A percentile compares a stretch with the other conserved stretches of the same genome.
Conservation (phyloP, 352 stramenopile species). For the Thraustochytrium striatum region DNA sequence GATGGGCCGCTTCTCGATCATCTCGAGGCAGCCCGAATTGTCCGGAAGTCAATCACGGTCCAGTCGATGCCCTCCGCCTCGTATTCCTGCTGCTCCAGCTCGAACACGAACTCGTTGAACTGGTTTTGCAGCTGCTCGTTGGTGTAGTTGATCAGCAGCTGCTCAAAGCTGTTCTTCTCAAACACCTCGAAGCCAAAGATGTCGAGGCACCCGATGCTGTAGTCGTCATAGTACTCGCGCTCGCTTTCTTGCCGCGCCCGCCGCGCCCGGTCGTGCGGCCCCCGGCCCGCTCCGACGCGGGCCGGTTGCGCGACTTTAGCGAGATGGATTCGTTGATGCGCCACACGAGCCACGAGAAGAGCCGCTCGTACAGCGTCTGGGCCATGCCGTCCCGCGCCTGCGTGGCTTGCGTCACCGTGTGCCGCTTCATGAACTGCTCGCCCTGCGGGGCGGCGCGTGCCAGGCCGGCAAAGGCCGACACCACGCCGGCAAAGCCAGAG, state of each 20-base stretch:
- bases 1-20: slow-evolving; percentile 79
- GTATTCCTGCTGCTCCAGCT: slow-evolving; percentile 94
- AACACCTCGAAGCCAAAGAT: slow-evolving; percentile 96
- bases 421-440: slow-evolving; percentile 49
- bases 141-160: slow-evolving; percentile 92
- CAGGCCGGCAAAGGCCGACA: not conserved
- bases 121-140: slow-evolving; percentile 88
- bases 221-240: slow-evolving; percentile 60
- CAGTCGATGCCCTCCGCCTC: slow-evolving; percentile 91
- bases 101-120: slow-evolving; percentile 91
- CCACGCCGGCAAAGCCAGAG: not conserved
- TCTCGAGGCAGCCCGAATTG: slow-evolving; percentile 81
- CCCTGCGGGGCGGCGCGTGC: not conserved
- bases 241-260: slow-evolving; percentile 54
- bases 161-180: slow-evolving; percentile 83
- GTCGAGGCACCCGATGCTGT: slow-evolving; percentile 89
- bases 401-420: slow-evolving; percentile 63
- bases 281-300: not conserved
- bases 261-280: not conserved
- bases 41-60: slow-evolving; percentile 82
- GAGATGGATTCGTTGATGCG: slow-evolving; percentile 64
- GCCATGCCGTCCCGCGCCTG: slow-evolving; percentile 88
- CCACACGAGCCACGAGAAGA: slow-evolving; percentile 96
- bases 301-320: slow-evolving; percentile 16
- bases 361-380: slow-evolving; percentile 92